Evolutionary conservation across 169 alveolate species (phyloP).

Genomic region (Babesia sp.): DNA sequence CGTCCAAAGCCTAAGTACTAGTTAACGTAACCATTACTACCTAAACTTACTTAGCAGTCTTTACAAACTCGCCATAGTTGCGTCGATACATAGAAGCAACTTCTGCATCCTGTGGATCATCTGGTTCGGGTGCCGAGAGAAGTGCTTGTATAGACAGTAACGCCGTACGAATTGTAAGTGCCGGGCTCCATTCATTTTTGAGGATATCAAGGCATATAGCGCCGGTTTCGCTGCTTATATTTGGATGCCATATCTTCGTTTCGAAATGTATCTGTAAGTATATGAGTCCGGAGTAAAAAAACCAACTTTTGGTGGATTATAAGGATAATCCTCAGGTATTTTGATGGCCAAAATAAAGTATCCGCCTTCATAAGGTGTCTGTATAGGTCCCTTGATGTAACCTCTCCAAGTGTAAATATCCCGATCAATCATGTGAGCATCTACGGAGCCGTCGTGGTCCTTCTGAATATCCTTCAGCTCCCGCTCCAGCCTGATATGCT

Average conservation of each 20-base stretch:
- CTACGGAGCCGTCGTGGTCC: conserved; percentile 69
- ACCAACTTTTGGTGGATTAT: conserved; percentile 79
- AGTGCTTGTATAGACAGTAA: conserved; percentile 88
- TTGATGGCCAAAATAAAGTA: conserved; percentile 85
- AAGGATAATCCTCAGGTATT: conserved; percentile 94
- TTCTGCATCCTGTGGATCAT: conserved; percentile 89
- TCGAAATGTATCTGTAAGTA: conserved; percentile 86
- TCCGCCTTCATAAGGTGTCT: conserved; percentile 94
- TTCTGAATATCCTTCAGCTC: conserved; percentile 74
- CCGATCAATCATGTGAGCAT: conserved; percentile 81
- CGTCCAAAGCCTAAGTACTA: conserved; percentile 74
- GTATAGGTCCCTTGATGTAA: conserved; percentile 87
- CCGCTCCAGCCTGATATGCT: conserved; percentile 53
- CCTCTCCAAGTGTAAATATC: conserved; percentile 88
- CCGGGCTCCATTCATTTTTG: conserved; percentile 98
- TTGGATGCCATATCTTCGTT: conserved; percentile 97
- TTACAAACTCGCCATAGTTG: conserved; percentile 68
- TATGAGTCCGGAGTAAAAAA: not conserved
- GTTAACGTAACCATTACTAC: not conserved
- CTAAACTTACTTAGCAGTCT: conserved; percentile 78
- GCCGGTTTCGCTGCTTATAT: conserved; percentile 91
- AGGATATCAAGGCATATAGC: conserved; percentile 94
- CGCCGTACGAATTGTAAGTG: conserved; percentile 93
- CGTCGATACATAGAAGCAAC: conserved; percentile 86
- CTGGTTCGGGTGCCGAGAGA: conserved; percentile 86